Percentiles rank a stretch among this genome's conserved stretches.
Evolutionary conservation across 495 filamentous ascomycete genomes (phyloP).

Genomic region (Penicillium egyptiacum): DNA sequence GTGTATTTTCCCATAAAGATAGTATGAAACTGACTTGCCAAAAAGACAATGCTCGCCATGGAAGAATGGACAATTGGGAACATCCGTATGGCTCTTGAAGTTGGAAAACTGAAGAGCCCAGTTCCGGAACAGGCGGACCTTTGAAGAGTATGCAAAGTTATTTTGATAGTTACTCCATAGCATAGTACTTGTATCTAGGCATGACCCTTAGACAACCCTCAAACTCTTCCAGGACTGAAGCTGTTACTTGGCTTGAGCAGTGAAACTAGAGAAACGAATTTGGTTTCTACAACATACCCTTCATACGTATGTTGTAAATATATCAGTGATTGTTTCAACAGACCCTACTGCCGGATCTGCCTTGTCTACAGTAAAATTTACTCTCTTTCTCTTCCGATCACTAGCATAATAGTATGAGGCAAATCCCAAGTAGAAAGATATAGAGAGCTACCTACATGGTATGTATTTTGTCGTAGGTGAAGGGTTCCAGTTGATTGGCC

Average conservation of each 20-base stretch:
- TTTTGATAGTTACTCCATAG: neutral
- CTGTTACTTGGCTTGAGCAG: neutral
- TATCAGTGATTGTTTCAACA: too few species aligned
- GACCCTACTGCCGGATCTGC: too few species aligned
- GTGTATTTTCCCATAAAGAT: neutral
- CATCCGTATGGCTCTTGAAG: slow-evolving; percentile 54
- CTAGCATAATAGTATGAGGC: too few species aligned
- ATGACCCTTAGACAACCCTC: neutral
- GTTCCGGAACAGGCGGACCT: slow-evolving; percentile 60
- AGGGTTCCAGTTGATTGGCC: too few species aligned
- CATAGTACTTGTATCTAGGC: neutral
- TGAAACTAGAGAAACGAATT: too few species aligned
- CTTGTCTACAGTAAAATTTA: too few species aligned
- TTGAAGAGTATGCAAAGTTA: neutral
- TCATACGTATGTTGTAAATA: too few species aligned
- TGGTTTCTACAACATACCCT: too few species aligned
- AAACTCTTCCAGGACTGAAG: neutral
- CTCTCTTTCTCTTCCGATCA: too few species aligned
- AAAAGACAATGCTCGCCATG: slow-evolving; percentile 61
- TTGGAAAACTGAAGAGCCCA: slow-evolving; percentile 54
- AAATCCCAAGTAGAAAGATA: too few species aligned
- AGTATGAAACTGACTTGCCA: slow-evolving; percentile 10
- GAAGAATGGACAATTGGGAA: slow-evolving; percentile 66
- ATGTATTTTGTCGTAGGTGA: too few species aligned
- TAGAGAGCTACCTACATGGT: too few species aligned